Evolutionary conservation across 2,329 filamentous ascomycete genomes (phyloP).

Genomic region (Ilyonectria robusta): DNA sequence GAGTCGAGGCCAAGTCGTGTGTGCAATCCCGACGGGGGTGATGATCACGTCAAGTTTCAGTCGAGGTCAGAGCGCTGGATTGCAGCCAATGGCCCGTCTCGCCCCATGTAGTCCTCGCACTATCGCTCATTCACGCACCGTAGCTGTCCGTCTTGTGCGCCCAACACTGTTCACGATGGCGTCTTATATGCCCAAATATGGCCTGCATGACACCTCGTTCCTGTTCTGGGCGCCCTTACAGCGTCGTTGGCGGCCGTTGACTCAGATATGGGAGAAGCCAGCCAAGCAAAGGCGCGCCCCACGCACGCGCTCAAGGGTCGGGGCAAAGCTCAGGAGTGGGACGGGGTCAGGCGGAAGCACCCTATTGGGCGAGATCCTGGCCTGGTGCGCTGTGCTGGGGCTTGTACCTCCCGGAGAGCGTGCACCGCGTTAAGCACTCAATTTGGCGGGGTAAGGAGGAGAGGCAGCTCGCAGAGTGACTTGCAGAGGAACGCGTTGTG

Average conservation of each 20-base stretch:
- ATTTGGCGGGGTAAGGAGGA: slow-evolving; percentile 41
- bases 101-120: slow-evolving; percentile 17
- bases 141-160: slow-evolving; percentile 8
- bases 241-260: slow-evolving; percentile 7
- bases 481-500: slow-evolving; percentile 34
- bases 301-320: slow-evolving; percentile 15
- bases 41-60: slow-evolving; percentile 27
- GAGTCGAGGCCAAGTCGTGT: slow-evolving; percentile 15
- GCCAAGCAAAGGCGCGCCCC: slow-evolving; percentile 11
- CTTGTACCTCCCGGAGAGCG: slow-evolving; percentile 43
- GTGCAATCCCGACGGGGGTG: slow-evolving; percentile 1
- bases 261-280: slow-evolving; percentile 15
- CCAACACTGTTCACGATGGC: slow-evolving; percentile 12
- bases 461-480: slow-evolving; percentile 43
- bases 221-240: slow-evolving; percentile 14
- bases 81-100: slow-evolving; percentile 17
- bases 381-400: slow-evolving; percentile 31
- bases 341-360: slow-evolving; percentile 30
- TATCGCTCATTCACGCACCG: slow-evolving; percentile 27
- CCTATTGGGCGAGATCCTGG: slow-evolving; percentile 39
- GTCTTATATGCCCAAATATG: slow-evolving; percentile 9
- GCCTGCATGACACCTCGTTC: background rate
- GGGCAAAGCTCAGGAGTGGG: background rate
- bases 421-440: slow-evolving; percentile 44
- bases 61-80: slow-evolving; percentile 5